A percentile compares a stretch with the other conserved stretches of the same genome.
Evolutionary conservation across 1,284 basidiomycete species (phyloP).

Genomic region (Ustilago lituana): DNA sequence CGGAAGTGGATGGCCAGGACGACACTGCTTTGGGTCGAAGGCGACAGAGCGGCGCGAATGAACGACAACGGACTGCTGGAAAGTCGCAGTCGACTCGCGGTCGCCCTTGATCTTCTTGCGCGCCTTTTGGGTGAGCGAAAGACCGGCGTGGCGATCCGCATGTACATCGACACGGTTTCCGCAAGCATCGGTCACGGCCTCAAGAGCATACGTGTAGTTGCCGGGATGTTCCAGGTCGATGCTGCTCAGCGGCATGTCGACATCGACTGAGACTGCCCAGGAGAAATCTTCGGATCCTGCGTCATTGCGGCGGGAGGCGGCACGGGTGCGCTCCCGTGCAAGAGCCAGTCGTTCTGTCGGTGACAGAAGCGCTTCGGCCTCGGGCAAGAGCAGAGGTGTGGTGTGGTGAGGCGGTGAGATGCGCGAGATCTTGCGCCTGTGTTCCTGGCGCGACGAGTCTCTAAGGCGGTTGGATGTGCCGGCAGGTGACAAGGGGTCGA

Average conservation of each 20-base stretch:
- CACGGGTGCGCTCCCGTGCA: constrained; percentile 35
- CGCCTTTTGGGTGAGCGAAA: constrained; percentile 38
- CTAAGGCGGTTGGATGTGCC: constrained; percentile 6
- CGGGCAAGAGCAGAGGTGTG: constrained; percentile 42
- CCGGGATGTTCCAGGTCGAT: constrained; percentile 54
- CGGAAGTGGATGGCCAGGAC: constrained; percentile 77
- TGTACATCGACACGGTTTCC: constrained; percentile 50
- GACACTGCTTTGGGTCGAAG: constrained; percentile 76
- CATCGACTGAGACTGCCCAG: constrained; percentile 49
- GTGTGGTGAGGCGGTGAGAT: constrained; percentile 49
- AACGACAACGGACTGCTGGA: constrained; percentile 74
- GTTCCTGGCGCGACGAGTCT: constrained; percentile 18
- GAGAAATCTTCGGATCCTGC: constrained; percentile 33
- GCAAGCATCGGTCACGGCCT: constrained; percentile 60
- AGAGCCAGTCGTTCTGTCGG: constrained; percentile 34
- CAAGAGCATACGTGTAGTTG: constrained; percentile 54
- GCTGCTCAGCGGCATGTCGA: constrained; percentile 54
- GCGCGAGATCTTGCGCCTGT: constrained; percentile 40
- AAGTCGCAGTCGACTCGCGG: neutral
- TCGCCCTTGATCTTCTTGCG: constrained; percentile 39
- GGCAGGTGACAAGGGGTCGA: constrained; percentile 20
- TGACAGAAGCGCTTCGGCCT: constrained; percentile 38
- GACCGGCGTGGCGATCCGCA: constrained; percentile 4
- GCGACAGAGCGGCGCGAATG: constrained; percentile 79
- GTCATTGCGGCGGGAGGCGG: constrained; percentile 26